Evolutionary conservation across 2,329 filamentous ascomycete genomes (phyloP).

Genomic region (Xylogone sp.): DNA sequence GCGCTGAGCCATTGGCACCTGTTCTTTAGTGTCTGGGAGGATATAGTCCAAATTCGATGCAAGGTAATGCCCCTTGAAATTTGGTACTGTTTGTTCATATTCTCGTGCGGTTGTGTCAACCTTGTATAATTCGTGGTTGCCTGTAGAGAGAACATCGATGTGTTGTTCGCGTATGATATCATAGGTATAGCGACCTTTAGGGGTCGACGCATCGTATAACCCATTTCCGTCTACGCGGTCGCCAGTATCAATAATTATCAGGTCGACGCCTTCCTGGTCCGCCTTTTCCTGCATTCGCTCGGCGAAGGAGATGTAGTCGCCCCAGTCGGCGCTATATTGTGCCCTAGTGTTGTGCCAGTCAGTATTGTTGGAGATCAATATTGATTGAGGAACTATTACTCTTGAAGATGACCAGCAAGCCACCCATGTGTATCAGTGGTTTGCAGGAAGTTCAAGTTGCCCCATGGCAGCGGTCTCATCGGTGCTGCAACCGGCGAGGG

Average conservation of each 20-base stretch:
- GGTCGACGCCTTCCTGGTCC: conserved; percentile 73
- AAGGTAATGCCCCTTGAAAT: conserved; percentile 76
- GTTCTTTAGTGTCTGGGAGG: conserved; percentile 65
- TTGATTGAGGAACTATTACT: too few relatives aligned
- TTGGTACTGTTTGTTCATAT: conserved; percentile 74
- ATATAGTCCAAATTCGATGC: conserved; percentile 92
- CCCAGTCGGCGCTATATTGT: conserved; percentile 95
- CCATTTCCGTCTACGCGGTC: conserved; percentile 94
- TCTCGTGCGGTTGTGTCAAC: conserved; percentile 74
- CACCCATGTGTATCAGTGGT: conserved; percentile 96
- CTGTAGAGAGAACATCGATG: conserved; percentile 80
- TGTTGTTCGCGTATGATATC: conserved; percentile 80
- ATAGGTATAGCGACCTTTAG: conserved; percentile 85
- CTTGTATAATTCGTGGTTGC: conserved; percentile 95
- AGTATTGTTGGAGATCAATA: background rate
- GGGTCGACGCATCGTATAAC: conserved; percentile 83
- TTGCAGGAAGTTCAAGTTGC: conserved; percentile 95
- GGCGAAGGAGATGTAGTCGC: conserved; percentile 93
- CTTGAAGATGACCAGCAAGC: conserved; percentile 89
- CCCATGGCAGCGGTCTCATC: conserved; percentile 82
- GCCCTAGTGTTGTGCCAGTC: conserved; percentile 49
- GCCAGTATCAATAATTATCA: conserved; percentile 93
- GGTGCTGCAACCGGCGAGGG: conserved; percentile 75
- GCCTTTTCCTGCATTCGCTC: conserved; percentile 75
- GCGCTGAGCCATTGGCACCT: conserved; percentile 72